phyloP scores from a whole-genome alignment of 345 rosid genomes.

The Hirschfeldia incana region DNA sequence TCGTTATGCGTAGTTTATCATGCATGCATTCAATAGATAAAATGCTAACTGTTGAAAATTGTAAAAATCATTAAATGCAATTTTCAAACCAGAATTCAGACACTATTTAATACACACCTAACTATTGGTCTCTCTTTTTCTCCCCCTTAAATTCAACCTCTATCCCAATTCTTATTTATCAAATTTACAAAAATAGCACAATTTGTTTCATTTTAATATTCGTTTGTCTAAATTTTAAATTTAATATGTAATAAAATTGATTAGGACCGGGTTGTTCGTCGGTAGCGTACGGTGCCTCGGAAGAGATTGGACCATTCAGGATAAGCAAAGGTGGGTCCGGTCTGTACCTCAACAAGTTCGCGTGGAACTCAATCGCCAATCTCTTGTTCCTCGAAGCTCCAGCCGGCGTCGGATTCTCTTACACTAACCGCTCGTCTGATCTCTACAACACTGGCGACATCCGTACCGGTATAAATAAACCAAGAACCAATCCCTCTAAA shows the following conservation, averaged over 20 bases:
- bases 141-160: constrained; percentile 14
- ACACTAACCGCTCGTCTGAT: constrained; percentile 83
- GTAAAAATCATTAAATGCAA: constrained; percentile 33
- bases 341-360: constrained; percentile 74
- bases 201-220: too few species aligned
- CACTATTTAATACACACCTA: constrained; percentile 36
- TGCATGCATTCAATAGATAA: constrained; percentile 30
- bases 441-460: constrained; percentile 72
- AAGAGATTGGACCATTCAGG: constrained; percentile 96
- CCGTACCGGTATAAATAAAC: constrained; percentile 62
- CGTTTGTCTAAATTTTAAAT: not conserved
- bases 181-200: not conserved
- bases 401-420: constrained; percentile 98
- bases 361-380: constrained; percentile 88
- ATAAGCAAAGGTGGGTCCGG: constrained; percentile 82
- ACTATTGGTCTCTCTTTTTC: constrained; percentile 20
- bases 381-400: constrained; percentile 95
- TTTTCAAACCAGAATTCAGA: constrained; percentile 9
- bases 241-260: not conserved
- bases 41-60: not conserved
- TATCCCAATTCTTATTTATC: not conserved
- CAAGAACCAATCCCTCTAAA: not conserved
- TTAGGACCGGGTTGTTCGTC: constrained; percentile 99
- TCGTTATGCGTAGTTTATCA: constrained; percentile 2
- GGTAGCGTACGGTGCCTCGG: constrained; percentile 98